Base-by-base conservation (phyloP, 2,329 filamentous ascomycete genomes). In the Seiridium unicorne region DNA sequence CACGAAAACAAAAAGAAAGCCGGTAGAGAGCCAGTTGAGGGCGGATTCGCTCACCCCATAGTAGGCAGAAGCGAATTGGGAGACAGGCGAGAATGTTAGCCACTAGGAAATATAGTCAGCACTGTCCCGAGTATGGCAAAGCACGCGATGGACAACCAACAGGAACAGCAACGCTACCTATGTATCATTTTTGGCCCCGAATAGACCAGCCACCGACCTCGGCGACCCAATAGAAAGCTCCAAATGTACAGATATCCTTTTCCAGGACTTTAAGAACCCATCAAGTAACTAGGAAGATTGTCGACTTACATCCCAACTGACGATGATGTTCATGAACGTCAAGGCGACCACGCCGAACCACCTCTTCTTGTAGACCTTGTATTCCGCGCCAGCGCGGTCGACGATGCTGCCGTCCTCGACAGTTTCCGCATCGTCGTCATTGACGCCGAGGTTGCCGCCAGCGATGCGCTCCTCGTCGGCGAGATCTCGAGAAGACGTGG, bases 21-120 rank as follows among this genome's bases (percentile, higher is more conserved):
- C 89, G 0, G 90, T 98, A 70, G 89, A 93, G 63, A 97, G 83
- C 95, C 95, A 98, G 76, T 98, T 98, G 76, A 98, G 89, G 38
- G 85, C 84, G 13, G 85, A 88, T 69, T 93, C 88, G 40, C 82
- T 83, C 10, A 93, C 91, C 56, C 78, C 66, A 72, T 96, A 98
- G 78, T 93, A 97, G 32, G 81, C 67, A 0, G 93, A 87, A 1
- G 92, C 84, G 31, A 89, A 86, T 40, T 84, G 84, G 1, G 92
- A 92, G 38, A 97, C 88, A 46, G 94, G 90, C 2, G 93, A 90
- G 74, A 93, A 97, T 5, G 93, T 95, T 67, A 98, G 85, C 94
- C 94, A 98, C 91, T 93, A 66, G 32, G 44, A 9, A 8, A 49
- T 4, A 26, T 38, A 10, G 18, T 47, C 31, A 57, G 55, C n/a